Evolutionary conservation across 345 rosid genomes (phyloP).

Genomic region (Noccaea caerulescens): DNA sequence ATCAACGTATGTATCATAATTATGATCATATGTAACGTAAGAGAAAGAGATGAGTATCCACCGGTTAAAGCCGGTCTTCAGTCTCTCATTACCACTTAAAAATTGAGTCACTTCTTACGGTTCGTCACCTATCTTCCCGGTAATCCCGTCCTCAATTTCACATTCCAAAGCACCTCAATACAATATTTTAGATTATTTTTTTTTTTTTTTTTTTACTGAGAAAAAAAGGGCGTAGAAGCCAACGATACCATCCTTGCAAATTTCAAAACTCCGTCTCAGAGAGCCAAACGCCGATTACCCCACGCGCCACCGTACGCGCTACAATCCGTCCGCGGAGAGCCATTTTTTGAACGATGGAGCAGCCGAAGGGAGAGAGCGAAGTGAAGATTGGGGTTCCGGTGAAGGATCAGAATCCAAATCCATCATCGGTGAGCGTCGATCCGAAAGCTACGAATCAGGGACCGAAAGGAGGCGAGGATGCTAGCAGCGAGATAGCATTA

Average conservation of each 20-base stretch:
- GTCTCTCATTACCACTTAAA: conserved; percentile 15
- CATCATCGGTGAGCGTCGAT: conserved; percentile 36
- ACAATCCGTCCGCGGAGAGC: not conserved
- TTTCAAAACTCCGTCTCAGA: conserved; percentile 26
- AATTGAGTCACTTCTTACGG: conserved; percentile 27
- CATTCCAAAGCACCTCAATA: not conserved
- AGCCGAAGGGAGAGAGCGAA: conserved; percentile 52
- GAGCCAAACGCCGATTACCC: not conserved
- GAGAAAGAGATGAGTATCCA: not conserved
- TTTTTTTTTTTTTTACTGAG: not conserved
- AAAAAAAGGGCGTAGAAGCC: conserved; percentile 15
- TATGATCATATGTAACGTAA: conserved; percentile 1
- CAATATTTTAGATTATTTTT: not conserved
- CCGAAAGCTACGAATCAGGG: conserved; percentile 38
- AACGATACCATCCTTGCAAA: conserved; percentile 38
- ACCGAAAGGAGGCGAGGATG: conserved; percentile 44
- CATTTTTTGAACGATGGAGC: conserved; percentile 46
- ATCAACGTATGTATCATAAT: not conserved
- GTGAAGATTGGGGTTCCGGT: conserved; percentile 57
- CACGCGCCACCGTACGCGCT: conserved; percentile 36
- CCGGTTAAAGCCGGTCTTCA: conserved; percentile 40
- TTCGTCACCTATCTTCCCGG: conserved; percentile 43
- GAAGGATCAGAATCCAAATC: conserved; percentile 43
- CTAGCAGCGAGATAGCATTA: conserved; percentile 41
- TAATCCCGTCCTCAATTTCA: conserved; percentile 30